Evolutionary conservation across 192 early-diverging fungal genomes (phyloP).

Genomic region (Mortierella antarctica): DNA sequence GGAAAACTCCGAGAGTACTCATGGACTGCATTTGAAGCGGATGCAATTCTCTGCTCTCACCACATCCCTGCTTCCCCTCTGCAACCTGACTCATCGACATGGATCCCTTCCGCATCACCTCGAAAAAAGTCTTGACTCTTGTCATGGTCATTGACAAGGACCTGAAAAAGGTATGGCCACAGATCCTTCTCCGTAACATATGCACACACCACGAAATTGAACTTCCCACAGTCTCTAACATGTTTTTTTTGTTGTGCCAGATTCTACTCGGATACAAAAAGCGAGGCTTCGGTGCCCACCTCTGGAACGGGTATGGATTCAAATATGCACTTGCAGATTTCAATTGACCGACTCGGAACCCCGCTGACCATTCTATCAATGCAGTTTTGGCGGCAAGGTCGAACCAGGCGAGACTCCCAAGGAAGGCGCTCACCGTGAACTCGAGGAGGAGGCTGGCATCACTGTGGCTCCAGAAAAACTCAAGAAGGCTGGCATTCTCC

Average conservation of each 20-base stretch:
- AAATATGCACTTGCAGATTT: neutral
- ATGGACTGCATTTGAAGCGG: neutral
- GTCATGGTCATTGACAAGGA: constrained; percentile 55
- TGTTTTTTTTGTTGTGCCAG: neutral
- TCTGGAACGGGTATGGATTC: constrained; percentile 67
- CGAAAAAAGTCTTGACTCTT: constrained; percentile 62
- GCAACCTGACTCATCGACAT: neutral
- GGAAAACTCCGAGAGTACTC: too few relatives aligned
- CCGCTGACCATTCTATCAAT: neutral
- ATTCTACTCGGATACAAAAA: constrained; percentile 85
- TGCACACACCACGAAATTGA: neutral
- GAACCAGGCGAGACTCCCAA: constrained; percentile 72
- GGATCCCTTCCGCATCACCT: constrained; percentile 41
- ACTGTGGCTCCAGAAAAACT: constrained; percentile 46
- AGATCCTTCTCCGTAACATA: neutral
- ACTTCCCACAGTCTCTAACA: neutral
- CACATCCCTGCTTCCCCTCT: neutral
- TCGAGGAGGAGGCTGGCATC: constrained; percentile 69
- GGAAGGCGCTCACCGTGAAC: constrained; percentile 72
- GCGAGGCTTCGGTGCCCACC: constrained; percentile 77
- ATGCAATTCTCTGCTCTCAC: neutral
- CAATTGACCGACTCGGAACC: neutral
- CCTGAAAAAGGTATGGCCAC: constrained; percentile 13
- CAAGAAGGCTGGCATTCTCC: constrained; percentile 63
- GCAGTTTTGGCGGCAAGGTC: constrained; percentile 83